Base-by-base conservation (phyloP, 106 monocot genomes). In the Platanthera zijinensis region DNA sequence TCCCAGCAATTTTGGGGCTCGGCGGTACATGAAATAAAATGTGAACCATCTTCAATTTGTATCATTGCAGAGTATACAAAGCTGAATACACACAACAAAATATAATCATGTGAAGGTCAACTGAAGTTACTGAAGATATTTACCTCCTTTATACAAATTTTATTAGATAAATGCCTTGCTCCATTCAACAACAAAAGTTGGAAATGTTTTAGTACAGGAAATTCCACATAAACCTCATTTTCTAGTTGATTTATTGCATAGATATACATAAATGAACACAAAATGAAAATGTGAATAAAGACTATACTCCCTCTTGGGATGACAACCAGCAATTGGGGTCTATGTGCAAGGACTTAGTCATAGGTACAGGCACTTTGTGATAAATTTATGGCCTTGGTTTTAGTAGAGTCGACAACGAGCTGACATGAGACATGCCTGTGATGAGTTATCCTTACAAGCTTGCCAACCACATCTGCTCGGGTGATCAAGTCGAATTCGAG, bases 361-460 rank as follows among this genome's bases (percentile, higher is more conserved):
- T 83, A 86, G 50, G 77, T 88, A 78, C 97, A 99, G 46, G 88
- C 77, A 50, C 52, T 77, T 61, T 83, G 81, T 11, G 73, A 56
- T 47, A 99, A 79, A 70, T 72, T 91, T 68, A 94, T 75, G 4
- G 91, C 83, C 73, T 91, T 94, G 18, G 75, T 84, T 18, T 87
- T 91, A 22, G 73, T 83, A 1, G 87, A 78, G 78, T 88, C 82
- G 7, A 94, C 75, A 0, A 74, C 80, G 48, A 94, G 19, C 0
- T 75, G 68, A 77, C 97, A 99, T 0, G 81, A 84, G 10, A 90
- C 77, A 39, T 80, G 86, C 76, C 76, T 84, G 10, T 48, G 72
- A 79, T 99, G 94, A 30, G 82, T 91, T 14, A 92, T 89, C 48
- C 79, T 87, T 49, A 99, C 97, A 53, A 99, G 89, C 67, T 82